Evolutionary conservation across 805 yeast genomes (phyloP).

Genomic region (Candida coleopterorum): DNA sequence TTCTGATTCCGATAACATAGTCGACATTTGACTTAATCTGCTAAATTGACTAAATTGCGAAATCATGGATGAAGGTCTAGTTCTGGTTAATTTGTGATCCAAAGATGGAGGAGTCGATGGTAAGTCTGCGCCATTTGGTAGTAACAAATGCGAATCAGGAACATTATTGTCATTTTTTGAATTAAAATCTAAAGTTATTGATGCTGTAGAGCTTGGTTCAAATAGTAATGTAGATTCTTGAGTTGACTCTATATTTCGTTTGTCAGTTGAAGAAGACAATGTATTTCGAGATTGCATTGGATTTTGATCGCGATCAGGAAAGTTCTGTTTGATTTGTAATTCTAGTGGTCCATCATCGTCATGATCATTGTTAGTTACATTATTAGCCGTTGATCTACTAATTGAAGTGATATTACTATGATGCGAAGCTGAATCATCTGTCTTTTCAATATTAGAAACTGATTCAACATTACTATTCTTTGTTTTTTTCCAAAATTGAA

Average conservation of each 20-base stretch:
- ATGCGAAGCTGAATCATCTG: constrained; percentile 4
- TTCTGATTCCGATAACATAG: constrained; percentile 40
- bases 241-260: no score
- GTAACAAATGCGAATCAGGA: neutral
- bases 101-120: constrained; percentile 7
- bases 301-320: neutral
- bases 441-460: neutral
- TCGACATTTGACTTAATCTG: constrained; percentile 35
- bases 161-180: neutral
- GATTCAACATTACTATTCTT: constrained; percentile 7
- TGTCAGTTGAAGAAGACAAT: no score
- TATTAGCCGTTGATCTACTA: constrained; percentile 2
- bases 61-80: constrained; percentile 38
- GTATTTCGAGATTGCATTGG: neutral
- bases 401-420: neutral
- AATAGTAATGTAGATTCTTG: neutral
- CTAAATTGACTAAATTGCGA: constrained; percentile 37
- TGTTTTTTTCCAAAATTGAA: constrained; percentile 36
- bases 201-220: neutral
- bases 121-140: neutral
- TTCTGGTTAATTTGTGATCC: constrained; percentile 10
- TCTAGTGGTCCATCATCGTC: neutral
- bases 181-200: neutral
- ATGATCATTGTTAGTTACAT: neutral
- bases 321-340: neutral